These are phyloP conservation scores for Populus ilicifolia DNA, from an alignment of 345 rosid genomes.

Conservation along the genomic window DNA sequence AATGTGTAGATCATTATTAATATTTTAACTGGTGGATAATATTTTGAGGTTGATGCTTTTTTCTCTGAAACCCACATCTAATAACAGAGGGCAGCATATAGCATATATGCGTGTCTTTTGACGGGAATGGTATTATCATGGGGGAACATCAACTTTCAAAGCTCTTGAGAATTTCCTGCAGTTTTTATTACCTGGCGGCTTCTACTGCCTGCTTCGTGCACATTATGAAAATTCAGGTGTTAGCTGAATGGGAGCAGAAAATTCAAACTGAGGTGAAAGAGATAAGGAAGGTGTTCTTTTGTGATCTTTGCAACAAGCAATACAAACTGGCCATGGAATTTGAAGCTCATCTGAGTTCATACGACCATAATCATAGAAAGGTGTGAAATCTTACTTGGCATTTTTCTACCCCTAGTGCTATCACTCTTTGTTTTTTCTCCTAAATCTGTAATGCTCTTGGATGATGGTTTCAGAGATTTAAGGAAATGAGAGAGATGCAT, in stretches of 20 bases:
- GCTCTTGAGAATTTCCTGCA: slow-evolving; percentile 81
- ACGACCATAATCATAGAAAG: slow-evolving; percentile 99
- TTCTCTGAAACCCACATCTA: slow-evolving; percentile 50
- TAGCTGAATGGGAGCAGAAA: slow-evolving; percentile 99
- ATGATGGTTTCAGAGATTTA: slow-evolving; percentile 63
- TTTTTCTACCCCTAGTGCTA: neutral
- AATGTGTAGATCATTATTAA: slow-evolving; percentile 20
- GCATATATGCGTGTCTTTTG: slow-evolving; percentile 70
- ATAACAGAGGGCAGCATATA: slow-evolving; percentile 80
- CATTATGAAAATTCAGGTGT: slow-evolving; percentile 99
- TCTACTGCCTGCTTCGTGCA: slow-evolving; percentile 99
- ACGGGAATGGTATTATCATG: slow-evolving; percentile 65
- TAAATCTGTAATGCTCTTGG: neutral
- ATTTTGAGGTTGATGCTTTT: slow-evolving; percentile 53
- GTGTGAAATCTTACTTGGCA: slow-evolving; percentile 28
- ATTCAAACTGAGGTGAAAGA: slow-evolving; percentile 94
- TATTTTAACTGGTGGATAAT: slow-evolving; percentile 22
- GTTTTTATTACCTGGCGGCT: slow-evolving; percentile 99
- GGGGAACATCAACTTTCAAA: slow-evolving; percentile 75
- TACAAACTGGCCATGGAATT: slow-evolving; percentile 95
- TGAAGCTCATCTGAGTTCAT: slow-evolving; percentile 91
- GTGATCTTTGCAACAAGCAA: slow-evolving; percentile 96
- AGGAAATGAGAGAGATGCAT: slow-evolving; percentile 95
- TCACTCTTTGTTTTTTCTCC: neutral
- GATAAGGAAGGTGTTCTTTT: slow-evolving; percentile 79